phyloP scores from a whole-genome alignment of 192 early-diverging fungal species.

The Coemansia sp. region DNA sequence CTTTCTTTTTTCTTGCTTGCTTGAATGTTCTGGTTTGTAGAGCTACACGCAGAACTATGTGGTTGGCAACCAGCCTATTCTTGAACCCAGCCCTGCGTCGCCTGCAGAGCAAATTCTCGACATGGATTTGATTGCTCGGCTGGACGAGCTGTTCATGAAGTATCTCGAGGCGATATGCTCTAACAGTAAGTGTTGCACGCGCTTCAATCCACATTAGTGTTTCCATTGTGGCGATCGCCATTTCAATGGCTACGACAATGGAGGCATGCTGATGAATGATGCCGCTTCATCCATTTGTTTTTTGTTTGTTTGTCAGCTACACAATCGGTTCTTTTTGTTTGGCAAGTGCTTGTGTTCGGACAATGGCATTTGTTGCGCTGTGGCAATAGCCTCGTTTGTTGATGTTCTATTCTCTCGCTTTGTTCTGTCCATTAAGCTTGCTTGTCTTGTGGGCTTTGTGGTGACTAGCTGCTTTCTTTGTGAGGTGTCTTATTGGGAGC shows the following conservation, averaged over 20 bases:
- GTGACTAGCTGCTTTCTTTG: too few species aligned
- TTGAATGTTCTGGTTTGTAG: slow-evolving; percentile 30
- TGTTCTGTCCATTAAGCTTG: background rate
- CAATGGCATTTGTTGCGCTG: background rate
- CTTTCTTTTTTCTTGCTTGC: slow-evolving; percentile 1
- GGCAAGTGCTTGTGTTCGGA: background rate
- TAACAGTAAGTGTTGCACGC: slow-evolving; percentile 53
- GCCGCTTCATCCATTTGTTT: background rate
- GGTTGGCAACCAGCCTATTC: slow-evolving; percentile 24
- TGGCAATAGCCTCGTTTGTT: too few species aligned
- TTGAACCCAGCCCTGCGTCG: slow-evolving; percentile 46
- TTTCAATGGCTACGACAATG: too few species aligned
- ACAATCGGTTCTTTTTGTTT: background rate
- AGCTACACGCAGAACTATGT: slow-evolving; percentile 51
- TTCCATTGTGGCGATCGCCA: too few species aligned
- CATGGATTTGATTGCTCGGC: slow-evolving; percentile 39
- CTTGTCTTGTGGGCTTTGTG: background rate
- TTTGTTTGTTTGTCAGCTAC: background rate
- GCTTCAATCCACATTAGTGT: background rate
- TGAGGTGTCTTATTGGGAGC: too few species aligned
- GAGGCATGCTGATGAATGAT: too few species aligned
- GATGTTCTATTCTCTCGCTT: background rate
- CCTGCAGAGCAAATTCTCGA: slow-evolving; percentile 52
- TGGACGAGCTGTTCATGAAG: slow-evolving; percentile 68
- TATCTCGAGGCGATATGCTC: slow-evolving; percentile 70